A percentile compares a stretch with the other conserved stretches of the same genome.
phyloP scores from a whole-genome alignment of 2,329 filamentous ascomycete genomes.

The Alternaria triticimaculans region DNA sequence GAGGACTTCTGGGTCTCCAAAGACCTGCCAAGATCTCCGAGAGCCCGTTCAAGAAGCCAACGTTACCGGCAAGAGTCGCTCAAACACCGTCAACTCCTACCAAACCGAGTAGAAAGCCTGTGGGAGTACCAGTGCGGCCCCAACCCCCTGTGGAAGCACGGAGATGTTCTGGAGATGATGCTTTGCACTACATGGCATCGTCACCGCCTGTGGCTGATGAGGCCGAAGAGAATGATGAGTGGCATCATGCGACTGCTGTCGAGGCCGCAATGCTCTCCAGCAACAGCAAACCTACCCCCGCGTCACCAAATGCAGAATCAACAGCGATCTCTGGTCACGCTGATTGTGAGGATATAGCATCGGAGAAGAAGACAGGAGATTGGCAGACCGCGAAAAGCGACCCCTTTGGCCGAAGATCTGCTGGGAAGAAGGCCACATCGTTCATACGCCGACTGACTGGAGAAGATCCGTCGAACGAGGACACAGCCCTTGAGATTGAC shows the following conservation, averaged over 20 bases:
- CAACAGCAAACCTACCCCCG: constrained; percentile 52
- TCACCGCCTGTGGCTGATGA: constrained; percentile 17
- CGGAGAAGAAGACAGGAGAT: constrained; percentile 34
- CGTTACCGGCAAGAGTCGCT: constrained; percentile 6
- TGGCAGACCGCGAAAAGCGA: constrained; percentile 35
- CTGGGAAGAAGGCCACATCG: constrained; percentile 17
- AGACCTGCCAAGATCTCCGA: constrained; percentile 2
- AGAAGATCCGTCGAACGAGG: constrained; percentile 9
- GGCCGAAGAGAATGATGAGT: constrained; percentile 6
- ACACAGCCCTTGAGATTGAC: background rate
- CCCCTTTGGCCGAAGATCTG: constrained; percentile 31
- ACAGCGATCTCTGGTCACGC: constrained; percentile 50
- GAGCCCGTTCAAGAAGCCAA: constrained; percentile 25
- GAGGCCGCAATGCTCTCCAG: constrained; percentile 45
- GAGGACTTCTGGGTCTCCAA: constrained; percentile 15
- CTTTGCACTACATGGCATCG: constrained; percentile 9
- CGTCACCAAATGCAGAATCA: constrained; percentile 49
- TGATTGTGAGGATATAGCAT: constrained; percentile 36
- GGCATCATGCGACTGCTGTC: background rate
- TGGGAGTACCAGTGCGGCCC: constrained; percentile 4
- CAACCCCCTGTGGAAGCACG: constrained; percentile 14
- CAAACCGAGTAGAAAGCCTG: constrained; percentile 1
- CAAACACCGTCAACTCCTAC: constrained; percentile 25
- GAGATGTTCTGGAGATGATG: background rate
- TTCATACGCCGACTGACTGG: constrained; percentile 39